Conservation (phyloP, 2,329 filamentous ascomycete genomes). For the Aspergillus viridinutans region DNA sequence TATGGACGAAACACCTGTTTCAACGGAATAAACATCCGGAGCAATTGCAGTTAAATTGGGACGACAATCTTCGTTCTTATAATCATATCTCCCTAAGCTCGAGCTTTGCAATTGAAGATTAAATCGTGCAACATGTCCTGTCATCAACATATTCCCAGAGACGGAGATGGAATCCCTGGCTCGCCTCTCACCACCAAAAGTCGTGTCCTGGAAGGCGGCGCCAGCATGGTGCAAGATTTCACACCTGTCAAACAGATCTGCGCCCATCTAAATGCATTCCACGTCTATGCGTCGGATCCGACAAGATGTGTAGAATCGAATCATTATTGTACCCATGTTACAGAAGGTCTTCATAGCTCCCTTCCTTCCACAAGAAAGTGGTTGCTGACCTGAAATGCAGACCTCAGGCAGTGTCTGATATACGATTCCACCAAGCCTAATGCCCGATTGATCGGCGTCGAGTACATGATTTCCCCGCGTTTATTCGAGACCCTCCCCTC, state of each 20-base stretch:
- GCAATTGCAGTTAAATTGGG: neutral
- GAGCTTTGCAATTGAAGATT: neutral
- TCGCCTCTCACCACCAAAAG: slow-evolving; percentile 32
- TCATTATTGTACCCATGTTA: slow-evolving; percentile 79
- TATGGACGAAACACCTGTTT: neutral
- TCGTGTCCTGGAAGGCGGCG: slow-evolving; percentile 36
- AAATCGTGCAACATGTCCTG: neutral
- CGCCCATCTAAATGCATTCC: slow-evolving; percentile 82
- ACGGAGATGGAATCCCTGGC: slow-evolving; percentile 22
- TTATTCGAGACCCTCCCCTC: slow-evolving; percentile 63
- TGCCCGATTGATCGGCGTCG: slow-evolving; percentile 74
- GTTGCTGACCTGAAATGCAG: slow-evolving; percentile 31
- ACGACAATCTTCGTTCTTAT: neutral
- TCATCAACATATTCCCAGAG: slow-evolving; percentile 3
- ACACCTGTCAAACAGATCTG: slow-evolving; percentile 69
- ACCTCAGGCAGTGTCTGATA: slow-evolving; percentile 78
- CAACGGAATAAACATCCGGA: neutral
- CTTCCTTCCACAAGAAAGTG: neutral
- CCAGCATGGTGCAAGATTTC: slow-evolving; percentile 48
- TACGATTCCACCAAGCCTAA: slow-evolving; percentile 67
- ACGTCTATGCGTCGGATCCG: slow-evolving; percentile 72
- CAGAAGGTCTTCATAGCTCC: slow-evolving; percentile 44
- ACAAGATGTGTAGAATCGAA: slow-evolving; percentile 69
- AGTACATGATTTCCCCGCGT: slow-evolving; percentile 76
- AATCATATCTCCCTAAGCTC: neutral